These are phyloP conservation scores for Eragrostis curvula DNA, from an alignment of 176 grass and related monocot genomes.

Conservation along the genomic window DNA sequence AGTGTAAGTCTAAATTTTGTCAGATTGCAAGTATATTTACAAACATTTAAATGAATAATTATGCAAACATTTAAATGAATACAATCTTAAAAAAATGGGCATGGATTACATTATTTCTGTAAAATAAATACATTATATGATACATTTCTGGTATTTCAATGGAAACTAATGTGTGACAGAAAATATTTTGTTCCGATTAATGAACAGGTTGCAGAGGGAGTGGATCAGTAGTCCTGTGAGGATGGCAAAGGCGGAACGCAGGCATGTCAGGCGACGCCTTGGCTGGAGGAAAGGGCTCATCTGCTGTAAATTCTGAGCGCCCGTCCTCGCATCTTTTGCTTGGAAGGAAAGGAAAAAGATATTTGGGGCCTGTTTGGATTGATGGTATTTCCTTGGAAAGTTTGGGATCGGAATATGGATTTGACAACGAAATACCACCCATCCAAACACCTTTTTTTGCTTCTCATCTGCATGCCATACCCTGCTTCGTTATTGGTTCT, in stretches of 20 bases:
- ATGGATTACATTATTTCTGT: neutral
- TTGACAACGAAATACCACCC: neutral
- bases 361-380: neutral
- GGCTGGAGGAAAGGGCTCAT: slow-evolving; percentile 65
- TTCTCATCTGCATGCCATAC: neutral
- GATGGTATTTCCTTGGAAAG: slow-evolving; percentile 29
- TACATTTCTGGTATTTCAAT: neutral
- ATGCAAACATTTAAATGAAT: no score
- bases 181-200: neutral
- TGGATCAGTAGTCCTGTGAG: slow-evolving; percentile 86
- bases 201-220: slow-evolving; percentile 75
- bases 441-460: neutral
- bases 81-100: neutral
- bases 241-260: slow-evolving; percentile 79
- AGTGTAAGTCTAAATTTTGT: slow-evolving; percentile 55
- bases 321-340: neutral
- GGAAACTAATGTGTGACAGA: neutral
- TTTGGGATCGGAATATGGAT: neutral
- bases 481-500: slow-evolving; percentile 44
- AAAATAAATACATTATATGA: neutral
- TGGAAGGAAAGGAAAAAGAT: neutral
- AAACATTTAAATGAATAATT: no score
- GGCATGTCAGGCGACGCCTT: slow-evolving; percentile 31
- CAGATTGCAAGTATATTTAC: neutral
- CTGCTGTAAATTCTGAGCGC: slow-evolving; percentile 76